Evolutionary conservation across 1,284 basidiomycete genomes (phyloP).

Genomic region (Leccinum insigne): DNA sequence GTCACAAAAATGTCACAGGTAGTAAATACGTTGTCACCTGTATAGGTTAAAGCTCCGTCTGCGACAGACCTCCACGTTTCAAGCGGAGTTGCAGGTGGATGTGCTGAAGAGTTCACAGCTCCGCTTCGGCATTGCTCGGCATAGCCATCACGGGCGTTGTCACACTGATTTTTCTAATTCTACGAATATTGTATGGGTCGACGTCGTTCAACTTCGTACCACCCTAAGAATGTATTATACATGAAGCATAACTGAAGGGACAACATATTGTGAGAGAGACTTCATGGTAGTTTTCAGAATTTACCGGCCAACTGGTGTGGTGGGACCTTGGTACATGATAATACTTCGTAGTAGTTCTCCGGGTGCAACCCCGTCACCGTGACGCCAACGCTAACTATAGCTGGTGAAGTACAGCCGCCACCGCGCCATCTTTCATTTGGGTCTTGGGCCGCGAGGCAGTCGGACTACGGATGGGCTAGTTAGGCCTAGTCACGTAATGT

Average conservation of each 20-base stretch:
- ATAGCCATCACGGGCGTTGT: background rate
- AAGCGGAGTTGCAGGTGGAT: no score
- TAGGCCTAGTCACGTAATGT: conserved; percentile 26
- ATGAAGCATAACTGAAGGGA: background rate
- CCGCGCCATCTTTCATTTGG: conserved; percentile 18
- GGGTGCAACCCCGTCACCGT: conserved; percentile 17
- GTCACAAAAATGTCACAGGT: no score
- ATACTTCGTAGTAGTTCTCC: background rate
- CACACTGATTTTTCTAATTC: background rate
- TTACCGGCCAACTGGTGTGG: background rate
- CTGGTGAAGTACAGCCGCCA: conserved; percentile 13
- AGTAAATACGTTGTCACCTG: no score
- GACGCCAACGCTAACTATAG: background rate
- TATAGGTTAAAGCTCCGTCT: no score
- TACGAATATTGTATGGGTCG: background rate
- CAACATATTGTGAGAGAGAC: background rate
- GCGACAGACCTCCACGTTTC: no score
- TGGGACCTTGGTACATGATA: background rate
- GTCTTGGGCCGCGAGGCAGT: conserved; percentile 17
- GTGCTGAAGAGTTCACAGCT: background rate
- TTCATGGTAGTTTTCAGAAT: background rate
- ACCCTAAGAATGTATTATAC: background rate
- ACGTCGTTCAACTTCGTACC: background rate
- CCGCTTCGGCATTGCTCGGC: no score
- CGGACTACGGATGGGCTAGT: conserved; percentile 8